Base-by-base conservation (phyloP, 495 filamentous ascomycete genomes). In the Talaromyces trachyspermus region DNA sequence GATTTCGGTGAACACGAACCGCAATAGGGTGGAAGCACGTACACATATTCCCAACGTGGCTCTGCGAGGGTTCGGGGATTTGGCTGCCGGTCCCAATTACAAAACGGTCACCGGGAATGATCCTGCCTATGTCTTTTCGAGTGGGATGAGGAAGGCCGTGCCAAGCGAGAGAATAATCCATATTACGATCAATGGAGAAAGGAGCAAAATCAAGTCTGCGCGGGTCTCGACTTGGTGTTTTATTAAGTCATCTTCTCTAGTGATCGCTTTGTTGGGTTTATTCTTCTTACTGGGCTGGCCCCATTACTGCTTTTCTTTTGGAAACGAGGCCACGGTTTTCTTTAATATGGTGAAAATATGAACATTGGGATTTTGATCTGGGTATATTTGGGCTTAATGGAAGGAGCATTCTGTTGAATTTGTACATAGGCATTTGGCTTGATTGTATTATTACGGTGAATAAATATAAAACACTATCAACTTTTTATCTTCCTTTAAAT, bases 81-180 rank as follows among this genome's bases (percentile, higher is more conserved):
- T 69, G 2, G 61, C 70, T 23, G 59, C 60, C 10, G 61, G 62
- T 0, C 63, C 63, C 4, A 49, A 46, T 30, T 47, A 41, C 6
- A 49, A 49, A 11, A 27, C 30, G 18, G 22, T 36, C 8, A 46
- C 27, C 2, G 52, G 52, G 17, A 33, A 61, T 2, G 55, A 59
- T 18, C 69, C 66, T 1, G 69, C 60, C 0, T 72, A 72, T 59
- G 64, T 72, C 1, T 68, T 36, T 72, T 72, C 46, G 61, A 69
- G 18, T 60, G 56, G 41, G 66, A 72, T 23, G 50, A 57, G n/a
- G 61, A 70, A 25, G 64, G 65, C 1, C 58, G 54, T 17, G 64
- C 61, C 3, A 57, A 57, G 30, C 66, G 62, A 62, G 52, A 54
- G 8, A 45, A 51, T 10, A 72, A 68, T 49, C 59, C 64, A 23